Evolutionary conservation across 768 basidiomycete species (phyloP), one percentile per base, ranked within the genome.

Genomic region (Suillus decipiens): DNA sequence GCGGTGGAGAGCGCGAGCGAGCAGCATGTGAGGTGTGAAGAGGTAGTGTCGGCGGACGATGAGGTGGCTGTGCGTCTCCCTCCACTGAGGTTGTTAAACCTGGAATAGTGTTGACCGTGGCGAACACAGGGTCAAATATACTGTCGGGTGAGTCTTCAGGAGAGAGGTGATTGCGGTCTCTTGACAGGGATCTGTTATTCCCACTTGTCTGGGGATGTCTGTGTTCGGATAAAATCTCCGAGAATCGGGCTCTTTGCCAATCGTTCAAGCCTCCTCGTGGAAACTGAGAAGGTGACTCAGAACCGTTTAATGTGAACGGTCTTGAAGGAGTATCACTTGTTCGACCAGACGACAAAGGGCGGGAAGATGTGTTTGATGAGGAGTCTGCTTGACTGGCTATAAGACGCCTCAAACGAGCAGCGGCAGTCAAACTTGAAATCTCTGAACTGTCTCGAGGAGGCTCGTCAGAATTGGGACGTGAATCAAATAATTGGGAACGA

Each of bases 391-490:
- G 39, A 19, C 17, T 31, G 17, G 56, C 56, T 7, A 57, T 57
- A 15, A 60, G 54, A 34, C 59, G 54, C 54, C 47, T 57, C 47
- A 60, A 19, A 17, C 59, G 53, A 31, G 56, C 17, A 59, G 59
- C 54, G 0, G 59, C 53, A 34, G 43, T n/a, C 11, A 51, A 51
- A 59, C 24, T 24, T 56, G 51, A 37, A 34, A 14, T 14, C 3
- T 31, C 31, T 12, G 53, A 2, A 57, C 19, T 57, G 59, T 60
- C 50, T 22, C 50, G 43, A n/a, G 31, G 63, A 62, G 36, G 65
- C 54, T 54, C 68, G 69, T 55, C 76, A 73, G 28, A 70, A 58
- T 19, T 67, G 64, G 31, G 72, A 73, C 19, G 76, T 28, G 37
- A 19, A 57, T 41, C 42, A 10, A 42, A 42, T 17, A 55, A 15